Evolutionary conservation across 1,284 basidiomycete species (phyloP), one percentile per base, ranked within the genome.

Genomic region (Cutaneotrichosporon sp.): DNA sequence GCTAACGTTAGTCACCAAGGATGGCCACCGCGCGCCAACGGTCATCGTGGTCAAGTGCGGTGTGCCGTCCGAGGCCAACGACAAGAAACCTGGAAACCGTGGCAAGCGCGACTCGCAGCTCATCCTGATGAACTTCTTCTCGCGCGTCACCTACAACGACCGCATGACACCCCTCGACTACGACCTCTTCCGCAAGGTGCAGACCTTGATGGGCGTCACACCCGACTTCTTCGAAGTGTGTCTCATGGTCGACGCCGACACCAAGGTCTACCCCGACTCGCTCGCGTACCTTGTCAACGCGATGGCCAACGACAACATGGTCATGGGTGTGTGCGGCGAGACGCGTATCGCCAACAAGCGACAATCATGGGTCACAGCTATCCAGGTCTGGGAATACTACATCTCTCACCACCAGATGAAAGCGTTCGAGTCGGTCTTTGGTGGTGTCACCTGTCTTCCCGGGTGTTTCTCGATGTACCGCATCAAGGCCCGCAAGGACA

Each of bases 381-480:
- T 99, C 72, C 97, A 99, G 79, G 80, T 95, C 21, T 97, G 93
- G 81, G 95, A 97, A 77, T 99, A 99, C 82, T 99, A 97, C 82
- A 98, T 99, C 77, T 97, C 95, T 40, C 97, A 99, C 80, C 96
- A 99, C 81, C 87, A 95, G 65, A 91, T 94, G 69, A 99, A 99
- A 79, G 94, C 94, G 2, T 99, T 99, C 82, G 97, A 99, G 80
- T 94, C 95, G 30, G 93, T 98, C 18, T 99, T 99, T 78, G 97
- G 97, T 77, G 97, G 97, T 88, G 97, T 99, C 62, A 95, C 97
- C 16, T 99, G 97, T 85, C 83, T 99, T 51, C 97, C 97, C 0
- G 97, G 97, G 26, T 99, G 97, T 82, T 99, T 99, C 84, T 97
- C 94, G 55, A 98, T 99, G 93, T 99, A 99, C 83, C 86, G 97